phyloP scores from a whole-genome alignment of 495 filamentous ascomycete genomes.

The Annulohypoxylon moriforme region DNA sequence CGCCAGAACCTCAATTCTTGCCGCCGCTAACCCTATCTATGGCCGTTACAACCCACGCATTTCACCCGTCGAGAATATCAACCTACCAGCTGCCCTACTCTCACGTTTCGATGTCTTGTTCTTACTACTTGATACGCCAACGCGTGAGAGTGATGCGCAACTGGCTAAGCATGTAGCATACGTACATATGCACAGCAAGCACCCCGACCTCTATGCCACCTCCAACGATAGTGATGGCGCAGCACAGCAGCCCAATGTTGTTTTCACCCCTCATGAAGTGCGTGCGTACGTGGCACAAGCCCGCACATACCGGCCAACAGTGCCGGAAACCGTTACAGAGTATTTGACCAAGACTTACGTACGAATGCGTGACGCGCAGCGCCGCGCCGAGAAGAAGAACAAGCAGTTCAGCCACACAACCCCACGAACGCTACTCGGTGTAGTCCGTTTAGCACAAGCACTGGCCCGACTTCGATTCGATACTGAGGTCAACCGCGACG shows the following conservation, averaged over 20 bases:
- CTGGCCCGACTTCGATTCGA: constrained; percentile 93
- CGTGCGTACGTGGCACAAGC: constrained; percentile 95
- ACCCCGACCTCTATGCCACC: constrained; percentile 77
- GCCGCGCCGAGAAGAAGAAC: constrained; percentile 86
- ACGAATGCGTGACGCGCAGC: constrained; percentile 85
- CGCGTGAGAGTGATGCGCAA: constrained; percentile 87
- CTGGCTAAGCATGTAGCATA: constrained; percentile 95
- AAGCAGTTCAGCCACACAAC: constrained; percentile 93
- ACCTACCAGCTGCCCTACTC: constrained; percentile 92
- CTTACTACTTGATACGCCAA: constrained; percentile 93
- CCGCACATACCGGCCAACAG: constrained; percentile 84
- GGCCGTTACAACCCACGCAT: constrained; percentile 97
- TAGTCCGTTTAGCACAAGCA: constrained; percentile 92
- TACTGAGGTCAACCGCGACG: constrained; percentile 83
- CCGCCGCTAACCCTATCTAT: constrained; percentile 96
- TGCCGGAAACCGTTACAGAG: constrained; percentile 85
- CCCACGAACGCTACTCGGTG: constrained; percentile 89
- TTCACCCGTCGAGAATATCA: constrained; percentile 98
- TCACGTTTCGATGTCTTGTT: constrained; percentile 98
- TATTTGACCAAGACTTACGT: constrained; percentile 98
- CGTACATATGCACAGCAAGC: constrained; percentile 96
- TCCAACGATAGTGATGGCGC: constrained; percentile 19
- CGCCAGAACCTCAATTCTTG: constrained; percentile 95
- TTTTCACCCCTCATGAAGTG: constrained; percentile 91
- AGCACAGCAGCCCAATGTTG: constrained; percentile 55